Evolutionary conservation across 306 rosid species (phyloP).

Genomic region (Cicer yamashitae): DNA sequence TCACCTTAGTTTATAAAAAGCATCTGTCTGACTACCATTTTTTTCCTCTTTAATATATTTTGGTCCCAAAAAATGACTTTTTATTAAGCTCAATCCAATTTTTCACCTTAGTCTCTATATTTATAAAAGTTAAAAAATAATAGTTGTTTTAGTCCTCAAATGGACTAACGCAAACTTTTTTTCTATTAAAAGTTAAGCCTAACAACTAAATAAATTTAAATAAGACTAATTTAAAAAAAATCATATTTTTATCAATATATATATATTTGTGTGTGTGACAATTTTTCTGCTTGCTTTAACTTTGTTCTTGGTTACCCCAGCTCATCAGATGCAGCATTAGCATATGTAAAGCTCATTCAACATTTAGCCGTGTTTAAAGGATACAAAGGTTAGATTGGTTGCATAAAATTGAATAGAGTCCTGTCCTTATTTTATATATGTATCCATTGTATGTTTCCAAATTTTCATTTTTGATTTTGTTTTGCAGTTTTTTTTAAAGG

Average conservation of each 20-base stretch:
- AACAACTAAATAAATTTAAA: not conserved
- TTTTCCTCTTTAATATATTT: not conserved
- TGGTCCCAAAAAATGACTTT: not conserved
- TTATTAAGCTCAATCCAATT: not conserved
- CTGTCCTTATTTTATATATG: not conserved
- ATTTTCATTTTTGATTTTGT: constrained; percentile 13
- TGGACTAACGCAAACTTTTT: not conserved
- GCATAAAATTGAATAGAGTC: constrained; percentile 40
- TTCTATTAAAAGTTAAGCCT: not conserved
- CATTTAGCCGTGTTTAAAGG: constrained; percentile 90
- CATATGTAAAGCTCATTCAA: constrained; percentile 93
- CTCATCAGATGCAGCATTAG: constrained; percentile 87
- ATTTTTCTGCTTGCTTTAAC: constrained; percentile 25
- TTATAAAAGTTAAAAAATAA: not conserved
- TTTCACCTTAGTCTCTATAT: not conserved
- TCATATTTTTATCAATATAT: not conserved
- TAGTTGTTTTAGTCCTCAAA: not conserved
- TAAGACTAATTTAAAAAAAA: not conserved
- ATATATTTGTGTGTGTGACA: not conserved
- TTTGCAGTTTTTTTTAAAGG: not conserved
- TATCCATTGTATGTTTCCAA: constrained; percentile 24
- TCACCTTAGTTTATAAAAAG: constrained; percentile 21
- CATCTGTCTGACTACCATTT: not conserved
- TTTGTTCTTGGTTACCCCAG: constrained; percentile 57
- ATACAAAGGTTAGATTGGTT: constrained; percentile 75